These are phyloP conservation scores for Fusarium mundagurra DNA, from an alignment of 2,329 filamentous ascomycete genomes.

Conservation along the genomic window DNA sequence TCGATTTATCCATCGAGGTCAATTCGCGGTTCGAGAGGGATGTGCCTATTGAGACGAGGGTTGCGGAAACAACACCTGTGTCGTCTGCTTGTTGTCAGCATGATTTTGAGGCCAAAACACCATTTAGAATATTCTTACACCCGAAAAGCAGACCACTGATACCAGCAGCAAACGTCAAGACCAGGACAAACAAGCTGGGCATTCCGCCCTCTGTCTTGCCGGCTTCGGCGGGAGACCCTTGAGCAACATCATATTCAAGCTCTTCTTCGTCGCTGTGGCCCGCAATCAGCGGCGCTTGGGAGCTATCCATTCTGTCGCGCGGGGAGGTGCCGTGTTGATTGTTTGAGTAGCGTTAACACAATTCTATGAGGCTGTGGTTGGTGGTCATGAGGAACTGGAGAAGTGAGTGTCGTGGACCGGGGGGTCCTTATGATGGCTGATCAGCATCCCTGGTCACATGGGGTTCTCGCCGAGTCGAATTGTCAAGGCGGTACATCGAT, in stretches of 20 bases:
- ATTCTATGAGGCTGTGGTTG: constrained; percentile 24
- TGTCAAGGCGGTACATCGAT: constrained; percentile 1
- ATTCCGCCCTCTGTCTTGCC: constrained; percentile 43
- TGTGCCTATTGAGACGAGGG: constrained; percentile 70
- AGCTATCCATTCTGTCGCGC: constrained; percentile 47
- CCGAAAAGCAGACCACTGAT: constrained; percentile 76
- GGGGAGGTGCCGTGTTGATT: not conserved
- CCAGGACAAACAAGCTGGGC: constrained; percentile 66
- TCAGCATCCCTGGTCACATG: constrained; percentile 41
- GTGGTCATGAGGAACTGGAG: constrained; percentile 18
- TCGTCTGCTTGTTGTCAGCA: constrained; percentile 58
- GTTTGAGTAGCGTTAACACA: constrained; percentile 1
- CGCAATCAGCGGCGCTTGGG: constrained; percentile 53
- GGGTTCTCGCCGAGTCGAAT: not conserved
- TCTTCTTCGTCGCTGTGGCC: constrained; percentile 46
- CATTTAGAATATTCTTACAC: constrained; percentile 56
- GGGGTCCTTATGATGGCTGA: constrained; percentile 34
- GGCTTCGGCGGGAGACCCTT: constrained; percentile 36
- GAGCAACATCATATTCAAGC: constrained; percentile 44
- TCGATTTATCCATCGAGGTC: constrained; percentile 72
- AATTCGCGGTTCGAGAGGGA: constrained; percentile 67
- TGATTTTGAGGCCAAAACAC: too few relatives aligned
- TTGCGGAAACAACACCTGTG: constrained; percentile 75
- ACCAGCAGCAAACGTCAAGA: constrained; percentile 71
- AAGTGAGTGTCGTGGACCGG: constrained; percentile 5